Base-by-base conservation (phyloP, 331 rosid species). In the Malus hybrid region DNA sequence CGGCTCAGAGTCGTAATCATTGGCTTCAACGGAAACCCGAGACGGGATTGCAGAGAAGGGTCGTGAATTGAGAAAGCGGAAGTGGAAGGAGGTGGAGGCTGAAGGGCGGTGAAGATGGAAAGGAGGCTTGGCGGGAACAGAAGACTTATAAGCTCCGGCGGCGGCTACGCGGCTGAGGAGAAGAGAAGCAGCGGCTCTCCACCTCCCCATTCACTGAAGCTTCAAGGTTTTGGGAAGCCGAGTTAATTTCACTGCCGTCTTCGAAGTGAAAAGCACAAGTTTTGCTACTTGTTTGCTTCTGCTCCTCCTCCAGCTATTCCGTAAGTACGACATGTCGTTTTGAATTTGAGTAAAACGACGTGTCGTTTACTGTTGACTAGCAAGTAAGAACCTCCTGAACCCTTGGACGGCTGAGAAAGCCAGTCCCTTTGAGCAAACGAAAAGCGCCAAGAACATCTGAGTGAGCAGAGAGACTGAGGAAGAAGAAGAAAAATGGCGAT, bases 131-230 rank as follows among this genome's bases (percentile, higher is more conserved):
- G 46, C 71, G 22, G 82, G 16, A 52, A 69, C 14, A 10, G 80
- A 65, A 46, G 84, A 81, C 67, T 83, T 86, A 74, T 82, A 86
- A 6, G 82, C 58, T 50, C 29, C 30, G 36, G 70, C 50, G 8
- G 76, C 10, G 77, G 77, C 46, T 76, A 82, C 39, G 76, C 58
- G 87, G 79, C 71, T 82, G 75, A 75, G 75, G 71, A 92, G 81
- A 77, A 78, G 85, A 58, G 90, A 84, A 6, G 80, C 83, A 6
- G 82, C 82, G 72, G 87, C 79, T 84, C 91, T 88, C 95, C 92
- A 92, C 85, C 93, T 85, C 82, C 97, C 93, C 99, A 94, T 94
- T 87, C 82, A 79, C 96, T 69, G 79, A 55, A 60, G 74, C 20
- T 63, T 24, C 26, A 36, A n/a, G n/a, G 22, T 60, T 30, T 60